Evolutionary conservation across 2,329 filamentous ascomycete species (phyloP), one percentile per base, ranked within the genome.

Genomic region (Tolypocladium cylindrosporum): DNA sequence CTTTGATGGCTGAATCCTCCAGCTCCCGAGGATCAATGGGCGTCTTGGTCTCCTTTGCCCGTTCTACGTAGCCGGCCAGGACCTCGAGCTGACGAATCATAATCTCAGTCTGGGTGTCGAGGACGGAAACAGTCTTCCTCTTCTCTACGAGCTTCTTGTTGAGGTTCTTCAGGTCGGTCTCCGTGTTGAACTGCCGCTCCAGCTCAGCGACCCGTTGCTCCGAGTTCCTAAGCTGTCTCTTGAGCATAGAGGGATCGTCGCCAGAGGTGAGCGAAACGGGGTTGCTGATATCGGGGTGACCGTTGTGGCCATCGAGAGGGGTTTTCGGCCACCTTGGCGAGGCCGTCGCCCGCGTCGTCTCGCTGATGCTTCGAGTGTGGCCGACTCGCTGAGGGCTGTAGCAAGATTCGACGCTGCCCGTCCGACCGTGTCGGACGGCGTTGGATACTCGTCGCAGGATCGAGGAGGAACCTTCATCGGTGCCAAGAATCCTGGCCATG

Each of bases 31-130:
- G 79, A 66, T 97, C 90, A 60, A 97, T 78, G 7, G 90, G 86
- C 57, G 88, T 85, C 67, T 89, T 89, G 53, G 83, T 89, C 62
- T 90, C 87, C 74, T 96, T 97, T 57, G 91, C 91, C 56, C 84
- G 85, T 69, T 93, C 89, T 24, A 97, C 85, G 69, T 94, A 93
- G 52, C 92, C 90, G 4, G 91, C 92, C 66, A 97, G 82, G 42
- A 93, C 88, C 68, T 96, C 91, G 21, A 97, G 79, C 71, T 97
- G 91, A 45, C 90, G 88, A 66, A 97, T 90, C 74, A 96, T 93
- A 71, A 97, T 92, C 73, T 97, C 93, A 55, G 91, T 91, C 73
- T 97, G 91, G 0, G 92, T 93, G 70, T 97, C 93, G 55, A 97
- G 79, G 21, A 95, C 89, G 8, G 93, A 93, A 71, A 99, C 94